A percentile compares a stretch with the other conserved stretches of the same genome.
Evolutionary conservation across 2,329 filamentous ascomycete genomes (phyloP).

Genomic region (Ophiocordyceps polyrhachis-furcata): DNA sequence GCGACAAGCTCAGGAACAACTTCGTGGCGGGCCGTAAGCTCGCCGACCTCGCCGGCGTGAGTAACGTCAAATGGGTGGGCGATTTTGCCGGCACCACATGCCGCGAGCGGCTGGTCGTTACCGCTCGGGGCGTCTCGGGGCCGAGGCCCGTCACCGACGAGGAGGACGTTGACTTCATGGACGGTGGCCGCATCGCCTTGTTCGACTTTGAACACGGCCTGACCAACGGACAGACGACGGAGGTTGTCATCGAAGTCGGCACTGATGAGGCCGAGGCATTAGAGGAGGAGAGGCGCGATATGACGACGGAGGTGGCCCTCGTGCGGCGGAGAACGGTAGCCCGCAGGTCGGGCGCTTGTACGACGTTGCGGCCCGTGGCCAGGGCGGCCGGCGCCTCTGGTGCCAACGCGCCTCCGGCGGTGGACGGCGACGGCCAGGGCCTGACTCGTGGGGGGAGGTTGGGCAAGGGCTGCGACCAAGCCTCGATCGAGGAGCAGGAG

Average conservation of each 20-base stretch:
- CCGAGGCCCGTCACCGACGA: conserved; percentile 42
- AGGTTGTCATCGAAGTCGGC: conserved; percentile 57
- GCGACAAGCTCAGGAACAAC: conserved; percentile 50
- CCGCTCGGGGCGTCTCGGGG: conserved; percentile 49
- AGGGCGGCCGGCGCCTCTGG: neutral
- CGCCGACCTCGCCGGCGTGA: conserved; percentile 45
- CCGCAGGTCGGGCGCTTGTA: conserved; percentile 33
- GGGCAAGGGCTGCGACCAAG: conserved; percentile 23
- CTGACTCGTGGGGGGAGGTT: conserved; percentile 25
- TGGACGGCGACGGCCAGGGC: conserved; percentile 26
- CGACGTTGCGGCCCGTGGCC: conserved; percentile 10
- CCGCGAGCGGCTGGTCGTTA: conserved; percentile 45
- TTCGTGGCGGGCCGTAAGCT: conserved; percentile 51
- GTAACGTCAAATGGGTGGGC: conserved; percentile 53
- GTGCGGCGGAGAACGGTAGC: conserved; percentile 57
- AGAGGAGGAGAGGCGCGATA: conserved; percentile 53
- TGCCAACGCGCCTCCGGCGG: conserved; percentile 8
- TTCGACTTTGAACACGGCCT: conserved; percentile 54
- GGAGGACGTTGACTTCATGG: conserved; percentile 56
- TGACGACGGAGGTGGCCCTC: conserved; percentile 63
- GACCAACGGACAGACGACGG: conserved; percentile 32
- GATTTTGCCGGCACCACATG: conserved; percentile 27
- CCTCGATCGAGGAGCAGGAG: conserved; percentile 36
- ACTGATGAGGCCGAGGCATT: conserved; percentile 49
- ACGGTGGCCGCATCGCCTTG: conserved; percentile 54